These are phyloP conservation scores for Guyanaporus albipodus DNA, from an alignment of 768 basidiomycete species.

Conservation along the genomic window DNA sequence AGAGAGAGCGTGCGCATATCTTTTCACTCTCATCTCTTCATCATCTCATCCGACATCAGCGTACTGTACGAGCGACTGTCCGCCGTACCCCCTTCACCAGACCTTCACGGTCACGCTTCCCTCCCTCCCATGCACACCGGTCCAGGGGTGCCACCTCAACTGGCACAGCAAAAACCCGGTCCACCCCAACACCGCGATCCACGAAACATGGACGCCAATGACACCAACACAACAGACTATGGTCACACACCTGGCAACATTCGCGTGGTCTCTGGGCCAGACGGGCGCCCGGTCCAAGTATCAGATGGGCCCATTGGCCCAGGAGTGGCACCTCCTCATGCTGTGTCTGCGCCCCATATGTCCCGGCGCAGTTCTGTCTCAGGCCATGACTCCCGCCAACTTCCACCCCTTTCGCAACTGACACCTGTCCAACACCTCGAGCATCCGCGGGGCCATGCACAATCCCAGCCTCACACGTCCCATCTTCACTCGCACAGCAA, in stretches of 20 bases:
- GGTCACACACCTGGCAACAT: constrained; percentile 44
- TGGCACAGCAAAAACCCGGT: constrained; percentile 18
- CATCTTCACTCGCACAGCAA: constrained; percentile 40
- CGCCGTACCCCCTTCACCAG: constrained; percentile 54
- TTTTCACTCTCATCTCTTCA: constrained; percentile 17
- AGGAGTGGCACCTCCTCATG: constrained; percentile 36
- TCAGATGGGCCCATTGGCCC: constrained; percentile 50
- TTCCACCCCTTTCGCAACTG: constrained; percentile 46
- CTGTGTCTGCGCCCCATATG: constrained; percentile 36
- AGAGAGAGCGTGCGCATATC: constrained; percentile 73
- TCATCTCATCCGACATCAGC: constrained; percentile 37
- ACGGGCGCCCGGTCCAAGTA: constrained; percentile 46
- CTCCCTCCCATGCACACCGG: constrained; percentile 33
- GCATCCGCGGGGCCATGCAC: constrained; percentile 31
- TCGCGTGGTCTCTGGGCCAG: constrained; percentile 43
- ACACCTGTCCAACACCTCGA: constrained; percentile 42
- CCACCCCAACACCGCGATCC: constrained; percentile 32
- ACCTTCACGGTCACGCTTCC: constrained; percentile 38
- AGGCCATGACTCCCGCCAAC: constrained; percentile 45
- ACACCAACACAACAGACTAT: constrained; percentile 49
- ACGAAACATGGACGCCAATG: constrained; percentile 44
- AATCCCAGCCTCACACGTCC: constrained; percentile 38
- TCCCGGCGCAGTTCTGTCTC: constrained; percentile 41
- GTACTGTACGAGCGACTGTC: constrained; percentile 78
- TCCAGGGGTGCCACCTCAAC: constrained; percentile 36